These are phyloP conservation scores for Apiospora rasikravindrae DNA, from an alignment of 2,329 filamentous ascomycete genomes.

Conservation along the genomic window DNA sequence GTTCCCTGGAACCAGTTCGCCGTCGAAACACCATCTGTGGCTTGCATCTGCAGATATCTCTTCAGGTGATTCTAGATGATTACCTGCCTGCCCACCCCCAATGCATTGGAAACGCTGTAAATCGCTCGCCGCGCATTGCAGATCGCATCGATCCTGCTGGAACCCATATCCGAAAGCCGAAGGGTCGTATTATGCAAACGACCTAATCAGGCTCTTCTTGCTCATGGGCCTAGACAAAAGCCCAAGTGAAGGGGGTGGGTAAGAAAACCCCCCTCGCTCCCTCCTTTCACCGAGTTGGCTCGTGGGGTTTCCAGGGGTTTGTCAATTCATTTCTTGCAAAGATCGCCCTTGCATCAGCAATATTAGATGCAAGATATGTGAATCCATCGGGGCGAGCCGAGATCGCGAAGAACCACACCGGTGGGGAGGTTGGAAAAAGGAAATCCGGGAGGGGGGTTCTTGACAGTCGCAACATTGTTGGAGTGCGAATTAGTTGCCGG, in stretches of 20 bases:
- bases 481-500: background rate
- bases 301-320: background rate
- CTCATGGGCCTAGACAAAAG: background rate
- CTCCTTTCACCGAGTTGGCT: background rate
- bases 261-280: background rate
- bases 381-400: constrained; percentile 8
- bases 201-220: background rate
- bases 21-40: background rate
- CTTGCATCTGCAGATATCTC: constrained; percentile 10
- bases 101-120: background rate
- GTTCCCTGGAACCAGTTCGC: background rate
- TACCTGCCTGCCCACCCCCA: background rate
- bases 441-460: background rate
- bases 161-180: background rate
- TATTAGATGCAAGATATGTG: constrained; percentile 14
- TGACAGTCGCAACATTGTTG: background rate
- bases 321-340: background rate
- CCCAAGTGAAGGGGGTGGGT: background rate
- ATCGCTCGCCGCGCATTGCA: background rate
- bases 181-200: background rate
- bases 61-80: constrained; percentile 7
- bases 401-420: background rate
- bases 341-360: constrained; percentile 3
- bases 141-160: constrained; percentile 2
- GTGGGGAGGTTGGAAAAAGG: background rate